phyloP scores from a whole-genome alignment of 2,329 filamentous ascomycete genomes.

The Phyllachora maydis region DNA sequence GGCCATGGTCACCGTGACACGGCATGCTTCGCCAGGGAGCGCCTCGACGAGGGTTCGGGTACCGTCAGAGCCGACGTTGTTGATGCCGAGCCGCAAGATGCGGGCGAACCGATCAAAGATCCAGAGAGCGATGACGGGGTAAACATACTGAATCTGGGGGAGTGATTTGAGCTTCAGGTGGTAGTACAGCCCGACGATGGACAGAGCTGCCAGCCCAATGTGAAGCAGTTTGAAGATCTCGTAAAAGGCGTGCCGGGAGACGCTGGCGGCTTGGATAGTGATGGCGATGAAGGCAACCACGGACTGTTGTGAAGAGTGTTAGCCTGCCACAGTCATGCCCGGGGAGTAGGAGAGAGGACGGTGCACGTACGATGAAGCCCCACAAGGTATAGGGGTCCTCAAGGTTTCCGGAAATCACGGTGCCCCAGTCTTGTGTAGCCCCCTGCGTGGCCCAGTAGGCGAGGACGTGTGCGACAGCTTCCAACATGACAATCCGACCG shows the following conservation, averaged over 20 bases:
- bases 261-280: slow-evolving; percentile 46
- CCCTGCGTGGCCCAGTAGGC: slow-evolving; percentile 30
- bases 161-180: slow-evolving; percentile 35
- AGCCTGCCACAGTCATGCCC: slow-evolving; percentile 1
- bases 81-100: slow-evolving; percentile 36
- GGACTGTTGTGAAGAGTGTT: slow-evolving; percentile 17
- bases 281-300: slow-evolving; percentile 40
- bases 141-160: slow-evolving; percentile 35
- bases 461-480: slow-evolving; percentile 44
- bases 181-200: slow-evolving; percentile 45
- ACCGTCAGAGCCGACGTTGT: slow-evolving; percentile 46
- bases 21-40: slow-evolving; percentile 53
- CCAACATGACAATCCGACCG: slow-evolving; percentile 52
- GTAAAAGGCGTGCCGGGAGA: slow-evolving; percentile 59
- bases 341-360: neutral
- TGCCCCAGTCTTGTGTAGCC: slow-evolving; percentile 22
- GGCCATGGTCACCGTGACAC: slow-evolving; percentile 53
- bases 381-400: slow-evolving; percentile 28
- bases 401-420: slow-evolving; percentile 14
- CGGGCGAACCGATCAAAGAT: slow-evolving; percentile 38
- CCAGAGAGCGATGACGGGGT: slow-evolving; percentile 47
- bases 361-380: slow-evolving; percentile 43
- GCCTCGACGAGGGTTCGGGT: slow-evolving; percentile 53
- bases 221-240: slow-evolving; percentile 59
- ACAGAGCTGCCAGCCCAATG: slow-evolving; percentile 37